Evolutionary conservation across 2,329 filamentous ascomycete species (phyloP).

Genomic region (Fonsecaea erecta): DNA sequence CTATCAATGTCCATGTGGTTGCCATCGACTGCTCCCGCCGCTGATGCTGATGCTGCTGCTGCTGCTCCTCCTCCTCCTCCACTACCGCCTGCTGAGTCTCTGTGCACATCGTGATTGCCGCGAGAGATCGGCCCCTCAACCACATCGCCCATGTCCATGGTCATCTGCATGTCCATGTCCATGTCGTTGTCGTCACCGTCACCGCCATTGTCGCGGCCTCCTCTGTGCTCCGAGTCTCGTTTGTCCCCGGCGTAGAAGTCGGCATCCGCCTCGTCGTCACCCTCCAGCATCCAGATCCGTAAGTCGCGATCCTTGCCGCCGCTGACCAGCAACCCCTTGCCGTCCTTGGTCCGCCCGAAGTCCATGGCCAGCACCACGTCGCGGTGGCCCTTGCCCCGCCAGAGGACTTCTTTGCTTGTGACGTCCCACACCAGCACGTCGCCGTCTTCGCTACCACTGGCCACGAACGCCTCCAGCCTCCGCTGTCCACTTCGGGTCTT

Average conservation of each 20-base stretch:
- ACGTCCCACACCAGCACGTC: constrained; percentile 89
- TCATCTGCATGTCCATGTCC: constrained; percentile 24
- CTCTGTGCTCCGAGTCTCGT: neutral
- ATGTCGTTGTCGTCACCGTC: constrained; percentile 20
- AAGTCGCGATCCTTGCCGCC: constrained; percentile 36
- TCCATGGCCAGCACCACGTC: constrained; percentile 65
- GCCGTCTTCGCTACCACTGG: constrained; percentile 86
- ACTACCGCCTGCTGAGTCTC: no score
- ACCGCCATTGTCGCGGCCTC: constrained; percentile 15
- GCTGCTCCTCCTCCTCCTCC: neutral
- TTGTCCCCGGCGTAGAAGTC: constrained; percentile 1
- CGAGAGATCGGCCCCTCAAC: constrained; percentile 6
- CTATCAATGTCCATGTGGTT: neutral
- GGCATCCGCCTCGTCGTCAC: constrained; percentile 19
- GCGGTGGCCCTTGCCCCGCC: constrained; percentile 62
- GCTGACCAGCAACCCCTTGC: constrained; percentile 36
- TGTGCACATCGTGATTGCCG: neutral
- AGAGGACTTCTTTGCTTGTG: constrained; percentile 78
- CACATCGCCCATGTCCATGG: constrained; percentile 21
- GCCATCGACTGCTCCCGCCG: no score
- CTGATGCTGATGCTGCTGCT: neutral
- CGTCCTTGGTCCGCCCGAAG: constrained; percentile 51
- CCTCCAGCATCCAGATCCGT: constrained; percentile 32
- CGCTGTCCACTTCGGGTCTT: constrained; percentile 25
- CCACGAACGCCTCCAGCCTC: constrained; percentile 65